phyloP scores from a whole-genome alignment of 495 filamentous ascomycete species.

The Cercophora newfieldiana region DNA sequence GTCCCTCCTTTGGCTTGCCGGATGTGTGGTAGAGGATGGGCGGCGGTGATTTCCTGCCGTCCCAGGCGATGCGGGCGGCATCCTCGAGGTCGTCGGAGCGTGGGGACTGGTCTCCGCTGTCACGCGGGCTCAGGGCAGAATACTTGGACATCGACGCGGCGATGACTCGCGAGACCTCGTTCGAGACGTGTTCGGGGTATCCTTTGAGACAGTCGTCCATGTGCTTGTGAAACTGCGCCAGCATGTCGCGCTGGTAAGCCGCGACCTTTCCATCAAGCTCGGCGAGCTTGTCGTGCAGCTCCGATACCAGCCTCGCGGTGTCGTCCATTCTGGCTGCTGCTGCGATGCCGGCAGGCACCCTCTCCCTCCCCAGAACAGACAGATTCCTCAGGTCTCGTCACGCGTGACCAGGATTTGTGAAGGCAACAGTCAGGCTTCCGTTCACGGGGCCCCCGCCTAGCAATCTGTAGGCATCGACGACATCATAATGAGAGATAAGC shows the following conservation, averaged over 20 bases:
- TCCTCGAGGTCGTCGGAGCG: slow-evolving; percentile 20
- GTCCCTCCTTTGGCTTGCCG: slow-evolving; percentile 34
- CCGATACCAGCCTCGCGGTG: slow-evolving; percentile 46
- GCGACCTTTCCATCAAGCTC: slow-evolving; percentile 52
- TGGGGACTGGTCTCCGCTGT: slow-evolving; percentile 17
- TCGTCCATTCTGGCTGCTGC: slow-evolving; percentile 47
- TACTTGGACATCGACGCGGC: slow-evolving; percentile 45
- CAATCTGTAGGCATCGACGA: neutral
- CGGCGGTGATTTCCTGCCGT: slow-evolving; percentile 42
- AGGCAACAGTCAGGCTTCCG: neutral
- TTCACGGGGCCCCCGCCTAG: neutral
- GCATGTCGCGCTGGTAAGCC: slow-evolving; percentile 52
- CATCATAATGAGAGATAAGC: neutral
- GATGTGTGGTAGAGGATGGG: slow-evolving; percentile 44
- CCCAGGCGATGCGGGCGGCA: slow-evolving; percentile 29
- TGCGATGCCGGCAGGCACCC: neutral
- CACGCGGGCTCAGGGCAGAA: slow-evolving; percentile 37
- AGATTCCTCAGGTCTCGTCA: too few species aligned
- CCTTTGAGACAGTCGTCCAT: slow-evolving; percentile 46
- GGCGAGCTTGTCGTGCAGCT: slow-evolving; percentile 51
- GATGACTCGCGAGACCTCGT: slow-evolving; percentile 44
- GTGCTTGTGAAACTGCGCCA: slow-evolving; percentile 49
- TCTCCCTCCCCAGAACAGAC: neutral
- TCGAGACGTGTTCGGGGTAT: slow-evolving; percentile 47
- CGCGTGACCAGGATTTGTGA: neutral